Conservation (phyloP, 139 green algal species). For the Spirogloea muscicola region DNA sequence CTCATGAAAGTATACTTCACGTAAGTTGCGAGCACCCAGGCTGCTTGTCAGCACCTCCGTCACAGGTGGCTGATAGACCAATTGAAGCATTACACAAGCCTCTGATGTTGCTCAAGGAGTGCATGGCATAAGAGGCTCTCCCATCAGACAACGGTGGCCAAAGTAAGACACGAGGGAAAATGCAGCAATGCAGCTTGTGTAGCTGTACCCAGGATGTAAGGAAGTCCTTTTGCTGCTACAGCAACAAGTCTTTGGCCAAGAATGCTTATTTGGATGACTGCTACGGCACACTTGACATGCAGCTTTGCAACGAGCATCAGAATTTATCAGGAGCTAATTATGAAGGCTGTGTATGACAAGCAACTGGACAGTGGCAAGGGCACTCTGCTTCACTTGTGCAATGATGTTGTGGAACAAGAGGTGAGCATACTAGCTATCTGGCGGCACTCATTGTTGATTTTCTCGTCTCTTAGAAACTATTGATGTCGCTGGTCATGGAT, state of each 20-base stretch:
- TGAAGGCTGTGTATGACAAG: conserved; percentile 42
- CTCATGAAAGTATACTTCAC: conserved; percentile 15
- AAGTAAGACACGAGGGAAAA: not conserved
- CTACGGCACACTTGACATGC: not conserved
- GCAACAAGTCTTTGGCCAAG: no score
- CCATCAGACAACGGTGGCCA: not conserved
- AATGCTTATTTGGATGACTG: not conserved
- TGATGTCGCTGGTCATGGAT: not conserved
- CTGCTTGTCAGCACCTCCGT: not conserved
- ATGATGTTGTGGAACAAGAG: conserved; percentile 49
- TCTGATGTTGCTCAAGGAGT: no score
- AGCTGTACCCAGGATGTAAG: not conserved
- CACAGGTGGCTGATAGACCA: not conserved
- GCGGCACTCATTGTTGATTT: no score
- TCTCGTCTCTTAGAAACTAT: not conserved
- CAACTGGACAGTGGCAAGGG: conserved; percentile 40
- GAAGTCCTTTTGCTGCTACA: no score
- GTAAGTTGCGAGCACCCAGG: not conserved
- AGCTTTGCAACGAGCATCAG: not conserved
- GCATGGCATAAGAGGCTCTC: no score
- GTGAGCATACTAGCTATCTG: conserved; percentile 2
- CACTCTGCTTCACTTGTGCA: conserved; percentile 39
- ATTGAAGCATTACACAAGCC: no score
- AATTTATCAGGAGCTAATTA: conserved; percentile 36
- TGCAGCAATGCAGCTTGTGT: not conserved